Evolutionary conservation across 177 flowering plant species (phyloP).

Genomic region (Vitis hybrid): DNA sequence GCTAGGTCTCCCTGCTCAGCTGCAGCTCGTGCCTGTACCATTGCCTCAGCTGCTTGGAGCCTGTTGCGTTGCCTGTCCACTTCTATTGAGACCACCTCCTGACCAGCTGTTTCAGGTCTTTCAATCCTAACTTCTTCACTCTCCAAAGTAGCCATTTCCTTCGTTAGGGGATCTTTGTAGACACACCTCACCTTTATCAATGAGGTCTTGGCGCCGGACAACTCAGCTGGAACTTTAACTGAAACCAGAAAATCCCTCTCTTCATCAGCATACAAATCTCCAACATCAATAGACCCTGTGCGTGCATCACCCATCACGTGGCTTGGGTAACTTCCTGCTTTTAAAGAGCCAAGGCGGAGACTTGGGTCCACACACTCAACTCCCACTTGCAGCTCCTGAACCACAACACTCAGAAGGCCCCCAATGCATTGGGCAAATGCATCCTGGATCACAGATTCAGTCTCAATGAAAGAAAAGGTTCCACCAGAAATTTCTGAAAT

Average conservation of each 20-base stretch:
- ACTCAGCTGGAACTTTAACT: constrained; percentile 39
- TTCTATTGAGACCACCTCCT: constrained; percentile 44
- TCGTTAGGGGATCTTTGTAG: constrained; percentile 43
- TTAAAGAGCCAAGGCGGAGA: constrained; percentile 34
- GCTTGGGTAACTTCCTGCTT: constrained; percentile 54
- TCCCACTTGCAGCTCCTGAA: constrained; percentile 48
- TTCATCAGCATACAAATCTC: constrained; percentile 71
- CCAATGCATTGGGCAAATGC: constrained; percentile 83
- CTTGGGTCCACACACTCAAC: constrained; percentile 38
- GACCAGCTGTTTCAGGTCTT: constrained; percentile 42
- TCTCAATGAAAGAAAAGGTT: constrained; percentile 69
- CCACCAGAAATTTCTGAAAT: constrained; percentile 67
- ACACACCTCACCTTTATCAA: constrained; percentile 44
- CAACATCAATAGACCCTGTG: constrained; percentile 46
- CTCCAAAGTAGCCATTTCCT: constrained; percentile 31
- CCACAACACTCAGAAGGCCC: constrained; percentile 66
- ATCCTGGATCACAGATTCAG: constrained; percentile 67
- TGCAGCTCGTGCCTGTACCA: constrained; percentile 53
- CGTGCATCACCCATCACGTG: constrained; percentile 29
- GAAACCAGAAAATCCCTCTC: constrained; percentile 59
- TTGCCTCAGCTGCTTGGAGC: constrained; percentile 65
- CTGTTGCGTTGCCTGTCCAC: constrained; percentile 78
- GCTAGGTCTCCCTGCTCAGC: constrained; percentile 68
- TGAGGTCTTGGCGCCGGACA: constrained; percentile 22
- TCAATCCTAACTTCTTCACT: constrained; percentile 40